Base-by-base conservation (phyloP, 148 eudicot species). In the Euryodendron excelsum region DNA sequence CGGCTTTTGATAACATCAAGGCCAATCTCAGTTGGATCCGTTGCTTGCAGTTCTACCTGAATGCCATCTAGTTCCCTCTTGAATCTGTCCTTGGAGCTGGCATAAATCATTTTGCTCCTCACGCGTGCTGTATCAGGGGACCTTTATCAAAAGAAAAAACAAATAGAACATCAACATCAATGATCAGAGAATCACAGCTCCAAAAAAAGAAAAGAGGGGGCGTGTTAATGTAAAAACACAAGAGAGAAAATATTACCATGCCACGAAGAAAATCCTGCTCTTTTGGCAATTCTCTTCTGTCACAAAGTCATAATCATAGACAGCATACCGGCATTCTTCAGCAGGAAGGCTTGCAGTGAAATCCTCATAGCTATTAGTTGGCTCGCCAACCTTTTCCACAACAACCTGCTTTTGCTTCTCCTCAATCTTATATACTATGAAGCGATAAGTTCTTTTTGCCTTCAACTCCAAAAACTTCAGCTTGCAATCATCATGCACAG, bases 11-110 rank as follows among this genome's bases (percentile, higher is more conserved):
- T 88, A 62, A 94, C 93, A 77, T 94, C 98, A 21, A 94, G 98
- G 76, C 86, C 94, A 86, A 94, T 86, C 87, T 94, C 98, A 20
- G 93, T 86, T 55, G 94, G 94, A 76, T 94, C 98, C 3, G 98
- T 94, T n/a, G 97, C 98, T 77, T 94, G 98, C 41, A 94, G 87
- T 87, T 94, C 98, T 75, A 94, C 89, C 85, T 94, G 98, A 82
- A 92, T 92, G 17, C 97, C 97, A 69, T 92, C 97, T 5, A 92
- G 80, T 80, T 90, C 97, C 84, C 94, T 87, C 90, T 93, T 93
- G 92, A 94, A 94, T 55, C 97, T 84, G 73, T 92, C 97, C 87
- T 92, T 92, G 39, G 97, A 90, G 77, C 94, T 92, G 2, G 97
- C 97, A 44, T 92, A 92, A 44, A 92, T 92, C 97, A 92, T 92